A percentile compares a stretch with the other conserved stretches of the same genome.
Conservation (phyloP, 179 eudicot species). For the Nepenthes alata region DNA sequence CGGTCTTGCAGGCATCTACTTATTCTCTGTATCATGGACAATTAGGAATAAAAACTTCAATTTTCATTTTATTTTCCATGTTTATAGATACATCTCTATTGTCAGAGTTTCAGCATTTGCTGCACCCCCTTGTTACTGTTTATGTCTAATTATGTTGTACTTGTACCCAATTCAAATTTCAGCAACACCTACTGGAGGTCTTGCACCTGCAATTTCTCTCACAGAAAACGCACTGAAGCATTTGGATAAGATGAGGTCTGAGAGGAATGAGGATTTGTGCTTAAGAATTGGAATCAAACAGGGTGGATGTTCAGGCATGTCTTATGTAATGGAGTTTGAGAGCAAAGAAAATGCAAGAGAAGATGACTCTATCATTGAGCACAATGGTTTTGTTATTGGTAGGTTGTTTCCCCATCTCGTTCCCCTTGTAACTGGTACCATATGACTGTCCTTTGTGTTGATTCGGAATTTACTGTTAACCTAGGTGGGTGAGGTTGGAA, state of each 20-base stretch:
- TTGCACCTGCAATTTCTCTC: slow-evolving; percentile 72
- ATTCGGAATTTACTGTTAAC: no score
- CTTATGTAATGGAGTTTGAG: slow-evolving; percentile 97
- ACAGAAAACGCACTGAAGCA: slow-evolving; percentile 79
- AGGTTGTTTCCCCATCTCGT: slow-evolving; percentile 11
- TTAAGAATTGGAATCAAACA: slow-evolving; percentile 94
- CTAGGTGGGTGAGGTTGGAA: no score
- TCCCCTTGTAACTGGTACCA: background rate
- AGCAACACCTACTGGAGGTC: slow-evolving; percentile 48
- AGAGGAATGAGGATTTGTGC: slow-evolving; percentile 60
- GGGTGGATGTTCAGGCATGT: slow-evolving; percentile 99
- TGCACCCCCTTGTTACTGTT: no score
- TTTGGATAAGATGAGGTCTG: slow-evolving; percentile 73
- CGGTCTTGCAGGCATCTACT: no score
- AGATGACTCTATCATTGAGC: slow-evolving; percentile 77
- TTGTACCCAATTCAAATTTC: background rate
- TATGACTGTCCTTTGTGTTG: no score
- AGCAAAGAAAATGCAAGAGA: slow-evolving; percentile 54
- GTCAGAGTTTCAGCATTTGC: no score
- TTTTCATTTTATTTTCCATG: no score
- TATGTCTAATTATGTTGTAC: no score
- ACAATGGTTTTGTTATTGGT: slow-evolving; percentile 83
- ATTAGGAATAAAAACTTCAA: no score
- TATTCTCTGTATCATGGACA: no score
- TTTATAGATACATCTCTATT: no score